Conservation (phyloP, 306 rosid genomes). For the Trifolium pratense region DNA sequence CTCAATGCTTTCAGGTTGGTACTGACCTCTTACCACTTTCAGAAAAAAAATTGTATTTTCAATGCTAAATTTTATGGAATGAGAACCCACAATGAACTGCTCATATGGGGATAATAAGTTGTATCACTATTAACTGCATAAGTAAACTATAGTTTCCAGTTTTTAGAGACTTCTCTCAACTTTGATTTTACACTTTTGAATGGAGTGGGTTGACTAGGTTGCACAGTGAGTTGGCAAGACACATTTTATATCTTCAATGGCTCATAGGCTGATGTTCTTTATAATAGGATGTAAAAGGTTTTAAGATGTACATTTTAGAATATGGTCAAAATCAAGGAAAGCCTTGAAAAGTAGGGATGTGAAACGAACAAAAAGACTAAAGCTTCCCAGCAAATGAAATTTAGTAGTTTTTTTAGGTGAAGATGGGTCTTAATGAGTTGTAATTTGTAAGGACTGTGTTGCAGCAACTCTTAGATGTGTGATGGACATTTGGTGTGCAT, state of each 20-base stretch:
- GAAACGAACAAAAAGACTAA: slow-evolving; percentile 4
- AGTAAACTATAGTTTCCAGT: slow-evolving; percentile 6
- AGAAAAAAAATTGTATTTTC: slow-evolving; percentile 7
- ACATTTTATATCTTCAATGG: slow-evolving; percentile 6
- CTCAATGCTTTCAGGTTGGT: slow-evolving; percentile 85
- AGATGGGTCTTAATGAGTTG: slow-evolving; percentile 6
- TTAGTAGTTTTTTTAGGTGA: slow-evolving; percentile 12
- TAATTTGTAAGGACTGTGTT: slow-evolving; percentile 6
- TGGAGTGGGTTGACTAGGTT: slow-evolving; percentile 13
- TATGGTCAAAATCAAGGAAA: slow-evolving; percentile 9
- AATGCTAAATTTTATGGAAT: slow-evolving; percentile 21
- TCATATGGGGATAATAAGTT: slow-evolving; percentile 13
- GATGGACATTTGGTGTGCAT: neutral
- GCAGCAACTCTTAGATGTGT: slow-evolving; percentile 2
- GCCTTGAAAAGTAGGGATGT: neutral
- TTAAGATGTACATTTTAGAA: slow-evolving; percentile 4
- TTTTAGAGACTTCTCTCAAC: slow-evolving; percentile 20
- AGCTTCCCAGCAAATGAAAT: slow-evolving; percentile 6
- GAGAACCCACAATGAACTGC: slow-evolving; percentile 24
- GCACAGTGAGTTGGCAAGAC: slow-evolving; percentile 4
- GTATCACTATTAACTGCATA: neutral
- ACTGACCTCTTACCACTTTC: slow-evolving; percentile 27
- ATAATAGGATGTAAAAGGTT: neutral
- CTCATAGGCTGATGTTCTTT: neutral
- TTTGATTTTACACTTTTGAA: slow-evolving; percentile 14